Evolutionary conservation across 176 grass and related monocot genomes (phyloP).

Genomic region (Eleusine coracana): DNA sequence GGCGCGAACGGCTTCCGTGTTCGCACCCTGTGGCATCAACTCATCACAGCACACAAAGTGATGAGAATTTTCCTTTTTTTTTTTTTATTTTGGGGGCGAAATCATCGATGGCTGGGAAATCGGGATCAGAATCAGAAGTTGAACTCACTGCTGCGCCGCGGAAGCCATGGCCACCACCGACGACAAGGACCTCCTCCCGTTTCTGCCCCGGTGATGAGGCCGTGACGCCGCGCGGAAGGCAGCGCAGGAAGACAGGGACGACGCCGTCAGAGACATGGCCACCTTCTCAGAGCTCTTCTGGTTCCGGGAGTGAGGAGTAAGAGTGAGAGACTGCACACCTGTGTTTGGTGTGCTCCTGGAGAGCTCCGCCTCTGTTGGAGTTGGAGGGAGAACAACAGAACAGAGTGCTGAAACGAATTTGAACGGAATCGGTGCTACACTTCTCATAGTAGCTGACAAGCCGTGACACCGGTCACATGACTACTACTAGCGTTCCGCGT

Average conservation of each 20-base stretch:
- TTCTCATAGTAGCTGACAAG: no score
- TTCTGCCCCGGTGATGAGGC: background rate
- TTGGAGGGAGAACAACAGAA: background rate
- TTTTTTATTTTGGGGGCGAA: no score
- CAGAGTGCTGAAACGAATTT: background rate
- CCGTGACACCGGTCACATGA: no score
- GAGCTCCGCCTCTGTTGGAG: background rate
- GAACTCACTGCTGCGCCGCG: conserved; percentile 37
- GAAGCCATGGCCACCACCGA: conserved; percentile 48
- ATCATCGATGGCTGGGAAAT: no score
- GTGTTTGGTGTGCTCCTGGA: background rate
- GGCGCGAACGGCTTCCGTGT: conserved; percentile 1
- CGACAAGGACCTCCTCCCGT: conserved; percentile 8
- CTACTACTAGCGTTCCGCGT: background rate
- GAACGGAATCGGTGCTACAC: background rate
- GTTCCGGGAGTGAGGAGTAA: background rate
- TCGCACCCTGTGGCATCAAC: background rate
- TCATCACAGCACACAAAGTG: no score
- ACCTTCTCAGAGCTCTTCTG: background rate
- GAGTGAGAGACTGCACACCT: background rate
- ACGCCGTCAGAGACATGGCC: conserved; percentile 28
- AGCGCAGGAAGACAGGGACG: conserved; percentile 2
- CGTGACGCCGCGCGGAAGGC: background rate
- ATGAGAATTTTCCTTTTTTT: no score
- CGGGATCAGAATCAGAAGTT: no score